Evolutionary conservation across 1,284 basidiomycete species (phyloP), one percentile per base, ranked within the genome.

Genomic region (Ustilago hordei): DNA sequence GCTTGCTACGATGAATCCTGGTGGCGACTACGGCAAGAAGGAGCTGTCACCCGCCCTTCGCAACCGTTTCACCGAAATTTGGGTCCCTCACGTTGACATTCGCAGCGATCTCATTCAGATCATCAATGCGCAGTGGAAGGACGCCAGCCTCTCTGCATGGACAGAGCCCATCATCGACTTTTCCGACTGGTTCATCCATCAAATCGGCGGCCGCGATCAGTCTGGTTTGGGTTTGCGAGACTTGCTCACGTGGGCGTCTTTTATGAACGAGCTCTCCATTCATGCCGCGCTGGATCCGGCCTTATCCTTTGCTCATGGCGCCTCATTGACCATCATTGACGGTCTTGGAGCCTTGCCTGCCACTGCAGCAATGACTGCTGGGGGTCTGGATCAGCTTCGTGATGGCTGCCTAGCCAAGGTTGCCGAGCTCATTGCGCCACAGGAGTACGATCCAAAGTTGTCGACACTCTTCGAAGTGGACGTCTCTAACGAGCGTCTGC

Each of bases 21-120:
- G 97, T 39, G 97, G 97, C 41, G 97, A 99, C 86, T 99, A 97
- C 81, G 97, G 97, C 45, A 99, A 99, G 88, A 99, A 99, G 86
- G 97, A 99, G 85, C 89, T 99, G 4, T 98, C 95, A 0, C 96
- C 96, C 34, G 97, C 97, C 0, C 89, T 99, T 53, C 91, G 97
- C 32, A 99, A 99, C 87, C 92, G 97, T 15, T 99, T 99, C 87
- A 99, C 97, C 11, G 97, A 99, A 86, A 97, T 99, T 50, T 99
- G 95, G 95, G 97, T 99, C 0, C 96, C 97, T 3, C 89, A 92
- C 13, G 90, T 99, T 45, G 91, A 94, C 67, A 89, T 92, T 69
- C 89, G 91, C 34, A 85, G 85, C 6, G 97, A 99, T 85, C 87
- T 97, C 31, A 88, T 91, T 64, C 89, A 93, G 80, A 98, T 99